Percentiles rank a stretch among this genome's conserved stretches.
Conservation (phyloP, 176 grass and related monocot species). For the maize (Zea mays) region Zm-B73-REFERENCE-NAM-5.0 NC_050098.1:215417501-215418000, state of each 20-base stretch:
- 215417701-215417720: not conserved
- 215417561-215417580: not conserved
- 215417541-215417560: constrained; percentile 42
- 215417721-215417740: not conserved
- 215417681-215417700: not conserved
- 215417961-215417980: constrained; percentile 2
- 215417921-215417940: constrained; percentile 27
- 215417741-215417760: not conserved
- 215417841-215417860: too few species aligned
- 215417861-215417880: too few species aligned
- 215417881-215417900: not conserved
- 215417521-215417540: constrained; percentile 48
- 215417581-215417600: constrained; percentile 20
- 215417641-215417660: constrained; percentile 12
- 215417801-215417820: not conserved
- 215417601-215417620: constrained; percentile 30
- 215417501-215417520: constrained; percentile 60
- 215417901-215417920: constrained; percentile 19
- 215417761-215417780: not conserved
- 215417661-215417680: not conserved
- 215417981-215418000: constrained; percentile 10
- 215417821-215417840: not conserved
- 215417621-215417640: constrained; percentile 18
- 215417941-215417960: constrained; percentile 22
- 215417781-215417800: not conserved